Conservation (phyloP, 495 filamentous ascomycete genomes). For the Lasiosphaeris hirsuta region DNA sequence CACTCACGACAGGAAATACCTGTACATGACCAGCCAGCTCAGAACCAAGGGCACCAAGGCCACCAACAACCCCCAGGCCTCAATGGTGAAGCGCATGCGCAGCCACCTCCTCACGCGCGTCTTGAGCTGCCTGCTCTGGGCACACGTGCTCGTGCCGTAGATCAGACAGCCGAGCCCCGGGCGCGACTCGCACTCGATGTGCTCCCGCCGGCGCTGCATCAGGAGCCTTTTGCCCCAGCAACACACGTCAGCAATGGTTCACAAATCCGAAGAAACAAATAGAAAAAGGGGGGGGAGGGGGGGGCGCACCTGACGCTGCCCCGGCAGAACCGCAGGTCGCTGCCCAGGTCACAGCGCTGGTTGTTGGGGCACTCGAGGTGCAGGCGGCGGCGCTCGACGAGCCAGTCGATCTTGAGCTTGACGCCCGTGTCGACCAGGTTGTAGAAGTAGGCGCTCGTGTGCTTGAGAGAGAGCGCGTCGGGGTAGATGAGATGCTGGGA, state of each 20-base stretch:
- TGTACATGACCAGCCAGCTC: slow-evolving; percentile 1
- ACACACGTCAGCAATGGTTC: background rate
- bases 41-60: background rate
- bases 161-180: slow-evolving; percentile 52
- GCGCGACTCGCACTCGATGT: slow-evolving; percentile 51
- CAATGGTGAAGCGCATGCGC: slow-evolving; percentile 6
- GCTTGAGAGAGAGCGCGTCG: slow-evolving; percentile 59
- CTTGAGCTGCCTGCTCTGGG: slow-evolving; percentile 30
- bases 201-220: slow-evolving; percentile 52
- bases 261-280: background rate
- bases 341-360: slow-evolving; percentile 47
- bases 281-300: background rate
- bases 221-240: slow-evolving; percentile 33
- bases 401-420: slow-evolving; percentile 62
- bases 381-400: slow-evolving; percentile 54
- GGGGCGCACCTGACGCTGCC: slow-evolving; percentile 46
- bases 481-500: slow-evolving; percentile 52
- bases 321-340: slow-evolving; percentile 50
- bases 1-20: background rate
- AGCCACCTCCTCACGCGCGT: slow-evolving; percentile 37
- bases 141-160: slow-evolving; percentile 44
- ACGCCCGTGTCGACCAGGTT: slow-evolving; percentile 63
- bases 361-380: slow-evolving; percentile 52
- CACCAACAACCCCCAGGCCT: slow-evolving; percentile 10
- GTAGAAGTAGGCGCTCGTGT: slow-evolving; percentile 61